Evolutionary conservation across 495 filamentous ascomycete species (phyloP).

Genomic region (Penicillium silybi): DNA sequence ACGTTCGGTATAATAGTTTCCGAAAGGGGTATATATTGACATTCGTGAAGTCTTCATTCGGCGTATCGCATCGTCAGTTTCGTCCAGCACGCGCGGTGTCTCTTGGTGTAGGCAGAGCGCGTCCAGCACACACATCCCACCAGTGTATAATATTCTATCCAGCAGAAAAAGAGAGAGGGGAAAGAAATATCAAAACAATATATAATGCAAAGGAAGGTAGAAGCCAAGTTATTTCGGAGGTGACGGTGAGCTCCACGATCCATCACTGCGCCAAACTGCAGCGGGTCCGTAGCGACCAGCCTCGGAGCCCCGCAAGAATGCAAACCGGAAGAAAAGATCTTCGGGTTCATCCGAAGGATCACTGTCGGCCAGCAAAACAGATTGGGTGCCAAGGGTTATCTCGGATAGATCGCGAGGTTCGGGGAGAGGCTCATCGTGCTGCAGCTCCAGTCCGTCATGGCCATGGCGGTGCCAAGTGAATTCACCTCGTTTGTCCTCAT

Average conservation of each 20-base stretch:
- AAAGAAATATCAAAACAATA: not conserved
- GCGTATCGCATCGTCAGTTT: constrained; percentile 6
- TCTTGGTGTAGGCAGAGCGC: constrained; percentile 9
- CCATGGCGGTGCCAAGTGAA: constrained; percentile 48
- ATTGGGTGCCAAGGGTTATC: constrained; percentile 9
- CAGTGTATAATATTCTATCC: constrained; percentile 15
- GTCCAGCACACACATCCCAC: constrained; percentile 18
- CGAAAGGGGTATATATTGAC: not conserved
- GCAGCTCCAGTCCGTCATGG: constrained; percentile 38
- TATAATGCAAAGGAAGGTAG: not conserved
- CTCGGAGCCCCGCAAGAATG: constrained; percentile 65
- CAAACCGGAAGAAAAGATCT: constrained; percentile 81
- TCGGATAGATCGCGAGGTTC: constrained; percentile 1
- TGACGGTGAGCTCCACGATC: constrained; percentile 58
- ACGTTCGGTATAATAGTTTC: not conserved
- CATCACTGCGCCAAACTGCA: constrained; percentile 67
- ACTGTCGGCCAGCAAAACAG: constrained; percentile 32
- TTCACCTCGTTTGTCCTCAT: constrained; percentile 41
- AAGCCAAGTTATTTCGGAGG: constrained; percentile 24
- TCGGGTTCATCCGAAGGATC: constrained; percentile 37
- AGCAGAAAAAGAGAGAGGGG: not conserved
- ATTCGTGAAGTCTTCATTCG: constrained; percentile 13
- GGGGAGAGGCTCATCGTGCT: constrained; percentile 7
- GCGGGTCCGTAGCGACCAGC: constrained; percentile 76
- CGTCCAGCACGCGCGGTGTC: not conserved